These are phyloP conservation scores for Nicotiana knightiana DNA, from an alignment of 257 asterid genomes.

Conservation along the genomic window DNA sequence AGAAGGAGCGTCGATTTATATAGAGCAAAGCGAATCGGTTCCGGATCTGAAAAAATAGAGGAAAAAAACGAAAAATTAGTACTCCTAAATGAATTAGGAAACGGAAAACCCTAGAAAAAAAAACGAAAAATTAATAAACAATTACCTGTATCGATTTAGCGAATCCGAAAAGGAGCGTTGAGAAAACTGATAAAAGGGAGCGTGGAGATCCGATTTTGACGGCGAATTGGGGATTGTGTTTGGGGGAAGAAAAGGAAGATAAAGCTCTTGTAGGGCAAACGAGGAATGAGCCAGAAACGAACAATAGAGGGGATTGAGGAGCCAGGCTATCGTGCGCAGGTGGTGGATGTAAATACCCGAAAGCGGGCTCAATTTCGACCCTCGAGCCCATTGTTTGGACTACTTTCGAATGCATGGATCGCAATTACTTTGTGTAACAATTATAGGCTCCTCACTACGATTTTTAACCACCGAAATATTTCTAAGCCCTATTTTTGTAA, in stretches of 20 bases:
- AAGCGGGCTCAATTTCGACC: constrained; percentile 5
- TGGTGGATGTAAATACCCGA: background rate
- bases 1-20: background rate
- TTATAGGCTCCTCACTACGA: background rate
- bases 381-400: background rate
- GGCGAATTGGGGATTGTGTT: background rate
- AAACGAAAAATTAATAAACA: no score
- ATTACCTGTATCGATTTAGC: no score
- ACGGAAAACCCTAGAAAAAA: no score
- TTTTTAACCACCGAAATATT: background rate
- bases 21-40: background rate
- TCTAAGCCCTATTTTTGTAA: no score
- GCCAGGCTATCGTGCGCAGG: constrained; percentile 8
- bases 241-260: constrained; percentile 1
- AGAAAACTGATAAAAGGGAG: no score
- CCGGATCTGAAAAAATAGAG: background rate
- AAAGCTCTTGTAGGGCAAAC: background rate
- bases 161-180: no score
- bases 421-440: background rate
- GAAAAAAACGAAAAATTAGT: no score
- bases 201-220: background rate
- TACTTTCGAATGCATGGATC: no score
- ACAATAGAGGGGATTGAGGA: background rate
- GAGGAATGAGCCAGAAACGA: background rate
- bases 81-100: no score